Conservation (phyloP, 2,329 filamentous ascomycete genomes). For the Colletotrichum acutatum region DNA sequence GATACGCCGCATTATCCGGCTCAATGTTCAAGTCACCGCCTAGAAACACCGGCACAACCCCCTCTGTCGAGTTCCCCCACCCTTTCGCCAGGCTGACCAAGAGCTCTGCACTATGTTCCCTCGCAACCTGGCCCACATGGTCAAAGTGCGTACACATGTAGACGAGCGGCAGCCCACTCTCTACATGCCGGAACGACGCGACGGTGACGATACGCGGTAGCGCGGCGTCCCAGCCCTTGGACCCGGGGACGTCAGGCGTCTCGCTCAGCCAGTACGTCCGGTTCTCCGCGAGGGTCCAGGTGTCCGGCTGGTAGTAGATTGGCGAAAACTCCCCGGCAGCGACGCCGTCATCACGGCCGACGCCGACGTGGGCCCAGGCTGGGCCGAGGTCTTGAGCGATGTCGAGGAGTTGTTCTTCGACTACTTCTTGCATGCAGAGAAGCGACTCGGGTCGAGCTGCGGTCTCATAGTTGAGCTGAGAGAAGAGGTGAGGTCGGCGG, state of each 20-base stretch:
- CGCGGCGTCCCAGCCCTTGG: constrained; percentile 66
- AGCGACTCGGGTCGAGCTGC: constrained; percentile 45
- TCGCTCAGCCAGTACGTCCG: constrained; percentile 71
- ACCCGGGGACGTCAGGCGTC: constrained; percentile 65
- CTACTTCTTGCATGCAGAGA: constrained; percentile 62
- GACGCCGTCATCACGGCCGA: constrained; percentile 69
- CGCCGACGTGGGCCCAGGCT: constrained; percentile 64
- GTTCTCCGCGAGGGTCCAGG: constrained; percentile 63
- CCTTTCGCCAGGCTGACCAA: constrained; percentile 46
- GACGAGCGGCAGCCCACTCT: constrained; percentile 51
- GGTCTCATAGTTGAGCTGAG: constrained; percentile 51
- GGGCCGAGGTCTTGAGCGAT: constrained; percentile 52
- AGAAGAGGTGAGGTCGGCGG: constrained; percentile 49
- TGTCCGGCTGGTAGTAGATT: constrained; percentile 68
- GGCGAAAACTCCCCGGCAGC: constrained; percentile 74
- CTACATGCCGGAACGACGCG: constrained; percentile 54
- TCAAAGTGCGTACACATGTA: constrained; percentile 66
- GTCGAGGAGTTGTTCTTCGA: constrained; percentile 56
- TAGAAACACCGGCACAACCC: constrained; percentile 43
- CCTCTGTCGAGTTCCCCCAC: constrained; percentile 35
- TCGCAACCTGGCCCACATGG: constrained; percentile 53
- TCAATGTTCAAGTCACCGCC: constrained; percentile 46
- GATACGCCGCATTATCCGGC: constrained; percentile 42
- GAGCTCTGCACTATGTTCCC: constrained; percentile 53
- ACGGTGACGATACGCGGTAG: constrained; percentile 59